Conservation (phyloP, 208 protist genomes). For the Acanthamoeba royreba region DNA sequence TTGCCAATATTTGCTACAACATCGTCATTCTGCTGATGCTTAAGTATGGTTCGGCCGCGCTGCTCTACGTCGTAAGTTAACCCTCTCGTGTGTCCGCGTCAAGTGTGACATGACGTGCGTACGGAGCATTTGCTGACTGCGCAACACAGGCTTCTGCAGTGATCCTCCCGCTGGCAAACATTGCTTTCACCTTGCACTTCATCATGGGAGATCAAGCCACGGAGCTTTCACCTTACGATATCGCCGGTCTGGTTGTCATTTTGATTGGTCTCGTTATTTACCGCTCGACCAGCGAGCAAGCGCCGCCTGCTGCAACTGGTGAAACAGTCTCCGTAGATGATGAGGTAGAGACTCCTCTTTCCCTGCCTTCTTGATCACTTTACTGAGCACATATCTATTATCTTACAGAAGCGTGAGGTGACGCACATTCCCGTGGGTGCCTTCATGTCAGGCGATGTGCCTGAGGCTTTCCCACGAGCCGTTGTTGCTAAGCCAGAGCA, state of each 20-base stretch:
- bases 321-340: not conserved
- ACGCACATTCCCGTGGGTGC: not conserved
- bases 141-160: conserved; percentile 18
- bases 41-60: conserved; percentile 49
- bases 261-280: conserved; percentile 40
- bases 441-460: not conserved
- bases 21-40: conserved; percentile 50
- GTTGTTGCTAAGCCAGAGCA: not conserved
- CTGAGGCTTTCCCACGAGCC: not conserved
- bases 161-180: conserved; percentile 52
- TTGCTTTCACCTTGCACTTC: conserved; percentile 48
- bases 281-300: conserved; percentile 28
- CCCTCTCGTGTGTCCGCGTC: not conserved
- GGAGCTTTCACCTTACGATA: conserved; percentile 20
- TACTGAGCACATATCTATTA: not conserved
- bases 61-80: not conserved
- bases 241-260: conserved; percentile 46
- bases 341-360: not conserved
- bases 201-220: conserved; percentile 46
- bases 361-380: not conserved
- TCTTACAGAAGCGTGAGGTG: not conserved
- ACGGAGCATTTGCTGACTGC: not conserved
- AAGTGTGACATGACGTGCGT: not conserved
- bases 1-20: conserved; percentile 49
- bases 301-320: not conserved